A percentile compares a stretch with the other conserved stretches of the same genome.
phyloP scores from a whole-genome alignment of 2,329 filamentous ascomycete genomes.

The Pseudogymnoascus sp. region DNA sequence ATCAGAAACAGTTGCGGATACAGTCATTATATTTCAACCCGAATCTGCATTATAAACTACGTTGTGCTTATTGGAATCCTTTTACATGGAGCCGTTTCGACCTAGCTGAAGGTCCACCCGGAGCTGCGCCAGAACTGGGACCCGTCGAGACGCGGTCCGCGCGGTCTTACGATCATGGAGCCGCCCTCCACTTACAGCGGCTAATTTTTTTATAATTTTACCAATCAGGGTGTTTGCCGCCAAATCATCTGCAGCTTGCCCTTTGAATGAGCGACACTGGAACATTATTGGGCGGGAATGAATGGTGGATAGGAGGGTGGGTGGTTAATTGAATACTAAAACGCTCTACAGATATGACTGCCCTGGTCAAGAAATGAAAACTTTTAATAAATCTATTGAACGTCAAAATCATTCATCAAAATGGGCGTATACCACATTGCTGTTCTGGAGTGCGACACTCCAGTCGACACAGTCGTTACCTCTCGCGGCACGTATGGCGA shows the following conservation, averaged over 20 bases:
- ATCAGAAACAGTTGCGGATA: neutral
- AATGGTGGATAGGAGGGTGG: neutral
- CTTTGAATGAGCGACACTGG: neutral
- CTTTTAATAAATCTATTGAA: neutral
- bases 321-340: neutral
- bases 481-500: neutral
- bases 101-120: neutral
- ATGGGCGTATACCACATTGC: neutral
- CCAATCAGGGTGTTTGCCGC: neutral
- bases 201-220: neutral
- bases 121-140: neutral
- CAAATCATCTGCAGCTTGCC: neutral
- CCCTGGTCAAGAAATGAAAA: neutral
- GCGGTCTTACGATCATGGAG: neutral
- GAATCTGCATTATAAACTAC: neutral
- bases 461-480: neutral
- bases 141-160: neutral
- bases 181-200: neutral
- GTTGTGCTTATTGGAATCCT: neutral
- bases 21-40: neutral
- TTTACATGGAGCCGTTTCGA: neutral
- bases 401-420: neutral
- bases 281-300: neutral
- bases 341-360: neutral
- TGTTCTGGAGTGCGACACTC: slow-evolving; percentile 1